These are phyloP conservation scores for Monosporascus sp. DNA, from an alignment of 2,329 filamentous ascomycete genomes.

Conservation along the genomic window DNA sequence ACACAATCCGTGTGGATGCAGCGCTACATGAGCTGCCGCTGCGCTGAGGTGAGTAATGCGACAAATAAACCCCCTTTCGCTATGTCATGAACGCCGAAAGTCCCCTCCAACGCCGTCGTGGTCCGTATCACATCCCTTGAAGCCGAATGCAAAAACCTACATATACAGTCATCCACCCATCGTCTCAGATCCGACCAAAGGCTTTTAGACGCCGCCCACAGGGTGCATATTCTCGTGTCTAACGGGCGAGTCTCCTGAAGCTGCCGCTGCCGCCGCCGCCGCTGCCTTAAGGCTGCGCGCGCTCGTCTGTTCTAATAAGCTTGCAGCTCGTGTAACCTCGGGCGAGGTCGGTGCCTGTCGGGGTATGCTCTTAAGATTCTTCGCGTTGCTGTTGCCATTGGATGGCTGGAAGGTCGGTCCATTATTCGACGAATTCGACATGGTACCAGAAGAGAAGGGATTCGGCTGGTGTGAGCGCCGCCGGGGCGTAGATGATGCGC, in stretches of 20 bases:
- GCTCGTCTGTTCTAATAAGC: conserved; percentile 26
- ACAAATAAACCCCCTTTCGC: too few relatives aligned
- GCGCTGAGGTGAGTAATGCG: too few relatives aligned
- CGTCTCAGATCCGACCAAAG: conserved; percentile 2
- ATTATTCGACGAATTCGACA: conserved; percentile 12
- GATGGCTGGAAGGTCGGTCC: conserved; percentile 15
- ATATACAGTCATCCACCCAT: conserved; percentile 20
- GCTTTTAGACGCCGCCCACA: conserved; percentile 14
- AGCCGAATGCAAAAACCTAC: conserved; percentile 22
- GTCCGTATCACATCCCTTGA: conserved; percentile 10
- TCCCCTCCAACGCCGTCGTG: not conserved
- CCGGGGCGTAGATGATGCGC: conserved; percentile 29
- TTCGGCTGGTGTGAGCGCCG: conserved; percentile 33
- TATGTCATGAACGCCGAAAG: too few relatives aligned
- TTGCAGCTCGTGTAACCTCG: conserved; percentile 36
- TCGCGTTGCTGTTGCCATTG: conserved; percentile 23
- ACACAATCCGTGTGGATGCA: too few relatives aligned
- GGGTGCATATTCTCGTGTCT: conserved; percentile 26
- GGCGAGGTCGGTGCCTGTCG: conserved; percentile 34
- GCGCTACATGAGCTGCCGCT: too few relatives aligned
- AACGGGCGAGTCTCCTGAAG: conserved; percentile 12
- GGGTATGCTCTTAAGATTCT: conserved; percentile 16
- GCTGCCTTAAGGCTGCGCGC: conserved; percentile 21
- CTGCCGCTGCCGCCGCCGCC: conserved; percentile 6
- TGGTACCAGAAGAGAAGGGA: conserved; percentile 28